phyloP scores from a whole-genome alignment of 2,329 filamentous ascomycete species.

The Incumbomyces lentus region DNA sequence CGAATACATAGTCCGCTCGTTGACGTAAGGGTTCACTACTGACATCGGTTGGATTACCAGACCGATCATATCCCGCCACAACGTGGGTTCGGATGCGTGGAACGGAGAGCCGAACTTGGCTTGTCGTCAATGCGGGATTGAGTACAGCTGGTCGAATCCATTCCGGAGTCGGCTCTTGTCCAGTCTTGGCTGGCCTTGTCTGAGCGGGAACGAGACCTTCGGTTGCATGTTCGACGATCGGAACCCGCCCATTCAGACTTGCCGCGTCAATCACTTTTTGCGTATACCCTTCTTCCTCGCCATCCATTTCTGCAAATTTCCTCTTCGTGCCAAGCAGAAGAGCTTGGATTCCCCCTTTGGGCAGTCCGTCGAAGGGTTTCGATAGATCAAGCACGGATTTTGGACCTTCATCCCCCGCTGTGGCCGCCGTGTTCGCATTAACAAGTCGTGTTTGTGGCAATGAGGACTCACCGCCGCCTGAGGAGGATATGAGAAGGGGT shows the following conservation, averaged over 20 bases:
- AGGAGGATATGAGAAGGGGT: conserved; percentile 81
- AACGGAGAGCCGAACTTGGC: conserved; percentile 75
- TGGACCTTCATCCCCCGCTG: conserved; percentile 49
- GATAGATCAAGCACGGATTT: conserved; percentile 80
- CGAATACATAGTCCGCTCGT: conserved; percentile 65
- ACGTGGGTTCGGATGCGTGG: conserved; percentile 79
- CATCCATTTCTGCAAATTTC: conserved; percentile 63
- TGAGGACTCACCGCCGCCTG: conserved; percentile 75
- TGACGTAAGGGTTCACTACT: conserved; percentile 36
- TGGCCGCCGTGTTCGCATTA: conserved; percentile 53
- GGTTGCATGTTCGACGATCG: conserved; percentile 64
- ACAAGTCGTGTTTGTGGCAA: conserved; percentile 81
- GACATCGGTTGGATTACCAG: conserved; percentile 32
- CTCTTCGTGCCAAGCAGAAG: conserved; percentile 90
- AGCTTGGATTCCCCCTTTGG: conserved; percentile 74
- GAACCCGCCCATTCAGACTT: conserved; percentile 56
- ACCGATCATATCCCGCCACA: conserved; percentile 61
- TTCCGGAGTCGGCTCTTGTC: conserved; percentile 62
- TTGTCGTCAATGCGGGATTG: conserved; percentile 69
- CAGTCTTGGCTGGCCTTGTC: conserved; percentile 49
- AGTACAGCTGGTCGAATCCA: conserved; percentile 79
- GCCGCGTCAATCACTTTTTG: conserved; percentile 51
- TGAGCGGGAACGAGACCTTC: conserved; percentile 70
- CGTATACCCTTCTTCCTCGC: conserved; percentile 58
- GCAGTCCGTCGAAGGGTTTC: conserved; percentile 86